Conservation (phyloP, 2,329 filamentous ascomycete genomes). For the Bisporella sp. region DNA sequence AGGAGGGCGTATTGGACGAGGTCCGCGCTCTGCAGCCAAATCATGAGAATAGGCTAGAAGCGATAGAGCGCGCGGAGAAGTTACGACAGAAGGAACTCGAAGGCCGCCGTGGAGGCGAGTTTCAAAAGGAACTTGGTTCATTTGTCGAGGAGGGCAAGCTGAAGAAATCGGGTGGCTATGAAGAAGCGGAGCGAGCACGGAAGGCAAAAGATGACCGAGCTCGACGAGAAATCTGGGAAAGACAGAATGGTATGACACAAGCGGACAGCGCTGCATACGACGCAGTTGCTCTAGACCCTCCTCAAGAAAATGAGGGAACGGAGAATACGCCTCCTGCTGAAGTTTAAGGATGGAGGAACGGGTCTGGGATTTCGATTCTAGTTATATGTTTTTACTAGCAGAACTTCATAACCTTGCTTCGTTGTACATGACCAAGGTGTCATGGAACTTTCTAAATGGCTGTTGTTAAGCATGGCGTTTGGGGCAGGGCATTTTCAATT, state of each 20-base stretch:
- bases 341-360: too few species aligned
- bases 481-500: too few species aligned
- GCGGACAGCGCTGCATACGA: too few species aligned
- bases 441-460: too few species aligned
- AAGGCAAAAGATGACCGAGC: conserved; percentile 82
- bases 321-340: too few species aligned
- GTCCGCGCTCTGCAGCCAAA: conserved; percentile 91
- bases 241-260: conserved; percentile 45
- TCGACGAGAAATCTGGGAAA: conserved; percentile 69
- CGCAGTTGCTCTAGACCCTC: too few species aligned
- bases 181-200: conserved; percentile 82
- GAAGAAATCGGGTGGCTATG: conserved; percentile 92
- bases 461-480: too few species aligned
- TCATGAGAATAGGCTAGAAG: conserved; percentile 86
- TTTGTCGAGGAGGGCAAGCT: conserved; percentile 89
- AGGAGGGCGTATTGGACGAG: conserved; percentile 87
- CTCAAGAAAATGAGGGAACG: too few species aligned
- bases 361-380: too few species aligned
- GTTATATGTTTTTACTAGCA: too few species aligned
- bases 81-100: conserved; percentile 83
- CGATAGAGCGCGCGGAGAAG: conserved; percentile 95
- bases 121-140: conserved; percentile 75
- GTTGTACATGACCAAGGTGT: too few species aligned
- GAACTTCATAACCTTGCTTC: too few species aligned
- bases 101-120: conserved; percentile 58